Base-by-base conservation (phyloP, 352 stramenopile species). In the Phytophthora pisi region DNA sequence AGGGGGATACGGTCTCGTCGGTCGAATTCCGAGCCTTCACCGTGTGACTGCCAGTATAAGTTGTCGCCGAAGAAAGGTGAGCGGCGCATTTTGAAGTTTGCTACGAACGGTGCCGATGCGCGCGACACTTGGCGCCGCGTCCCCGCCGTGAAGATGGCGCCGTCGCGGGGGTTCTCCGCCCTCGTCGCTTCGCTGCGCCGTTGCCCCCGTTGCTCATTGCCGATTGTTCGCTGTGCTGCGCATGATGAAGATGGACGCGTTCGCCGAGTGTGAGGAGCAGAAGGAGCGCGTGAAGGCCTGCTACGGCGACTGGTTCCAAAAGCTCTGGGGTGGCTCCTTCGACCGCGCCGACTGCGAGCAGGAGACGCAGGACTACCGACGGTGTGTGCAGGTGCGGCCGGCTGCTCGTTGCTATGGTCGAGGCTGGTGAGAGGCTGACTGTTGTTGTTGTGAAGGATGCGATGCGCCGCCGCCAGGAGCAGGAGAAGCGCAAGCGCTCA, bases 221-320 rank as follows among this genome's bases (percentile, higher is more conserved):
- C 46, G 43, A 70, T 70, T 73, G 38, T 72, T 61, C 55, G n/a
- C 51, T 43, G 47, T 63, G 24, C 18, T 57, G 43, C 45, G 16
- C 57, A 72, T 24, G 13, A 55, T 51, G 38, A 75, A 65, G 38
- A 79, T 77, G 65, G 65, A 75, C 42, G 61, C 70, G 26, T 89
- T 81, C 56, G 70, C 78, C 55, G 86, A 92, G 77, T 94, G 86
- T 62, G 74, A 81, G 18, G 82, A 91, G 72, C 78, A 80, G 61
- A 94, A 94, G 72, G 81, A 91, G 58, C 84, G 84, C 49, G 86
- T 92, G 34, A 90, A 91, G 67, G 78, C 76, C 52, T 94, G 86
- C 76, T 94, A 94, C 70, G 82, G 77, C 42, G 84, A 88, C 69
- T 94, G 86, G 86, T 94, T 94, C 73, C 81, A 92, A 62, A 74